Evolutionary conservation across 306 rosid species (phyloP), one percentile per base, ranked within the genome.

Genomic region (Calophaca sinica): DNA sequence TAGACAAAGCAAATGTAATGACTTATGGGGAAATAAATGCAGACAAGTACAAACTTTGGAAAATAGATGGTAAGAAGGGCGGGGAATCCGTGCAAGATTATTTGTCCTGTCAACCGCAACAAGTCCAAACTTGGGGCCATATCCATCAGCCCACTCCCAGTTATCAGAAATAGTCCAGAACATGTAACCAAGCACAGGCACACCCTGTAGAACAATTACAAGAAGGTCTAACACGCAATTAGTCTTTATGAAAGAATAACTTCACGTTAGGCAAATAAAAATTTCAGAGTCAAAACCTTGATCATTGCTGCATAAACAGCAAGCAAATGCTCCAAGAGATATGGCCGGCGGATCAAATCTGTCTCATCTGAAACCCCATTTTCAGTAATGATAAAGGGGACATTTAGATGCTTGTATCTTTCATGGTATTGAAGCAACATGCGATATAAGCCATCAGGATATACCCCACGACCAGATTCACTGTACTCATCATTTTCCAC

Each of bases 141-240:
- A 92, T 45, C 99, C 97, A 87, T 92, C 99, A 44, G 99, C 99
- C 99, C 97, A 94, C 79, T 94, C 99, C 97, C 97, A 92, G 79
- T 94, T 94, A 80, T 92, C 99, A 81, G 96, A 91, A 75, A 88
- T 90, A 75, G 96, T 94, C 99, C 99, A 94, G 80, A 94, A 94
- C 65, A 92, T 70, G 79, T 85, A 85, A 71, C 86, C 86, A 68
- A 85, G 75, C 75, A 85, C 86, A 8, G 81, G 93, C 36, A 94
- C 97, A 71, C 99, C 99, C 97, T 94, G 81, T 3, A 70, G 70
- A 83, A 79, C 63, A 80, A 83, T 39, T 36, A 68, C 6, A 42
- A 57, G 73, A 50, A 76, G 31, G 70, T 49, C 58, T 70, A 75
- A 29, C 71, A 62, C 42, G 32, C 61, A 63, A 62, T 77, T 62